These are phyloP conservation scores for Nyctanthes arbortristis DNA, from an alignment of 257 asterid species.

Conservation along the genomic window DNA sequence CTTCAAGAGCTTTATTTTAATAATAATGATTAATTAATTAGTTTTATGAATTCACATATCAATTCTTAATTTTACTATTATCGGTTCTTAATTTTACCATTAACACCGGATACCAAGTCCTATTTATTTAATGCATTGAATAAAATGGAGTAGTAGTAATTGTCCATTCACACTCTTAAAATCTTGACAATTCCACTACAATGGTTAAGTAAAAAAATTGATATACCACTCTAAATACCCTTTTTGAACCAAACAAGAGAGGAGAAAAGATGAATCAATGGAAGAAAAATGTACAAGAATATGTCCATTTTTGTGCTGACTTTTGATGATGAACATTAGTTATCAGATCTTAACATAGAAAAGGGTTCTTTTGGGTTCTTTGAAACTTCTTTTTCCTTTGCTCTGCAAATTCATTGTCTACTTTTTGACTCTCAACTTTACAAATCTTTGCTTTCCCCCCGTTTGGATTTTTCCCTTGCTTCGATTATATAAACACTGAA, in stretches of 20 bases:
- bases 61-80: too few species aligned
- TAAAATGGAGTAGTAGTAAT: too few species aligned
- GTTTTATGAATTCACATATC: too few species aligned
- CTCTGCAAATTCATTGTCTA: conserved; percentile 19
- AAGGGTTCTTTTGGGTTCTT: conserved; percentile 44
- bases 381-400: conserved; percentile 28
- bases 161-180: too few species aligned
- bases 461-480: conserved; percentile 16
- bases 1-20: too few species aligned
- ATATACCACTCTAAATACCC: not conserved
- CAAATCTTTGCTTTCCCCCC: not conserved
- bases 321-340: conserved; percentile 3
- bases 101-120: too few species aligned
- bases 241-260: conserved; percentile 18
- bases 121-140: too few species aligned
- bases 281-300: conserved; percentile 22
- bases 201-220: too few species aligned
- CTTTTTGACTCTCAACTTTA: conserved; percentile 35
- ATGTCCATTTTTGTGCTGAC: conserved; percentile 24
- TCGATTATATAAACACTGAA: not conserved
- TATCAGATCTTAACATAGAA: conserved; percentile 27
- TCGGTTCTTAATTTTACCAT: too few species aligned
- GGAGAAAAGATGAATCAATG: conserved; percentile 5
- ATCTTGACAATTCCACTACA: too few species aligned
- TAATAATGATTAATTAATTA: too few species aligned